These are phyloP conservation scores for Botrytis galanthina DNA, from an alignment of 2,329 filamentous ascomycete species.

Conservation along the genomic window DNA sequence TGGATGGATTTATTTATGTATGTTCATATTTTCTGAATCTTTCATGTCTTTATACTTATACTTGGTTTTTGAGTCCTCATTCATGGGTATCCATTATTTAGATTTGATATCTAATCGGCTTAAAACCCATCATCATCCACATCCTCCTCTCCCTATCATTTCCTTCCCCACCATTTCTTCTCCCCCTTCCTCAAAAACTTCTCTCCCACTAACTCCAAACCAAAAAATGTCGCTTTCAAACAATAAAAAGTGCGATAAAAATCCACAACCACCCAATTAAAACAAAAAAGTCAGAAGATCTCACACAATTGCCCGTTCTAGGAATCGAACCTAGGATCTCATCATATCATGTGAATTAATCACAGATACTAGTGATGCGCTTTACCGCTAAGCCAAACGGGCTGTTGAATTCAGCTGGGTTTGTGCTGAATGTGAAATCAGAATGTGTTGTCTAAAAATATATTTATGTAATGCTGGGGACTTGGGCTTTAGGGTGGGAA, in stretches of 20 bases:
- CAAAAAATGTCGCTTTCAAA: background rate
- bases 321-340: slow-evolving; percentile 13
- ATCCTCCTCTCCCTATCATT: background rate
- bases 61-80: background rate
- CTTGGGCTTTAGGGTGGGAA: too few relatives aligned
- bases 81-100: background rate
- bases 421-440: background rate
- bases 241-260: background rate
- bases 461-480: accelerated
- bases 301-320: background rate
- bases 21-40: background rate
- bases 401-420: background rate
- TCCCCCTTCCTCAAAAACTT: background rate
- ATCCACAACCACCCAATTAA: background rate
- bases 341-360: background rate
- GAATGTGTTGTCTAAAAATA: background rate
- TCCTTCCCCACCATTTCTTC: background rate
- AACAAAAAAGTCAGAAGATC: accelerated
- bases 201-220: background rate
- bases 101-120: background rate
- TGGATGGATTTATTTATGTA: background rate
- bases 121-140: background rate
- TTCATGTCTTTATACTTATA: background rate
- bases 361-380: background rate
- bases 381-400: slow-evolving; percentile 13